Evolutionary conservation across 306 rosid genomes (phyloP).

Genomic region (Psophocarpus tetragonolobus): DNA sequence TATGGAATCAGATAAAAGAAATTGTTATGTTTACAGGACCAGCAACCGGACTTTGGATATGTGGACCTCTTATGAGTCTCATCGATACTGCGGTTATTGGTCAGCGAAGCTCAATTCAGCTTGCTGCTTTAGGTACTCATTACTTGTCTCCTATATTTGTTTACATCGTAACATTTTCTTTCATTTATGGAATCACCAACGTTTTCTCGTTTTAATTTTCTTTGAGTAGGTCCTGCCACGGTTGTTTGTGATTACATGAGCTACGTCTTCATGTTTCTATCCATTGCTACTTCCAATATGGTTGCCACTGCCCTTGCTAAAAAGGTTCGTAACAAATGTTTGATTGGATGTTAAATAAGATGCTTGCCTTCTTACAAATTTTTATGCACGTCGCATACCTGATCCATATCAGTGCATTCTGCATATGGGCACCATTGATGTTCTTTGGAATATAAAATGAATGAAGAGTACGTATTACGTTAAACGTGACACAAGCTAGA

Average conservation of each 20-base stretch:
- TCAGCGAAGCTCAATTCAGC: constrained; percentile 89
- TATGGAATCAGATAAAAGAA: constrained; percentile 75
- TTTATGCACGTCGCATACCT: background rate
- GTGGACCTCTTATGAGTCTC: constrained; percentile 90
- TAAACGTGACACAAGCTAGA: background rate
- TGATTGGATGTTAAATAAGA: background rate
- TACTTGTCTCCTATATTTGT: background rate
- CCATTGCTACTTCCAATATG: constrained; percentile 92
- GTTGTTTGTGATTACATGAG: constrained; percentile 83
- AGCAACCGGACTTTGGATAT: constrained; percentile 79
- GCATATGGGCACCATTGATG: too few relatives aligned
- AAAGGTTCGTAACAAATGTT: constrained; percentile 48
- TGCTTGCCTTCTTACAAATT: background rate
- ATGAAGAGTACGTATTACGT: background rate
- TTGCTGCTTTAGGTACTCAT: constrained; percentile 74
- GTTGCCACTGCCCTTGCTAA: constrained; percentile 88
- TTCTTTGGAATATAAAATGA: background rate
- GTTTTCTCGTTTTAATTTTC: background rate
- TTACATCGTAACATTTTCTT: background rate
- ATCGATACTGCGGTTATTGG: constrained; percentile 85
- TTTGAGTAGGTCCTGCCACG: constrained; percentile 75
- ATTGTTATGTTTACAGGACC: constrained; percentile 74
- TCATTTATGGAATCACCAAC: background rate
- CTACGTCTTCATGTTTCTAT: constrained; percentile 87
- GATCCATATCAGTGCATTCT: too few relatives aligned